Evolutionary conservation across 163 green algal species (phyloP).

Genomic region (Scenedesmus sp.): DNA sequence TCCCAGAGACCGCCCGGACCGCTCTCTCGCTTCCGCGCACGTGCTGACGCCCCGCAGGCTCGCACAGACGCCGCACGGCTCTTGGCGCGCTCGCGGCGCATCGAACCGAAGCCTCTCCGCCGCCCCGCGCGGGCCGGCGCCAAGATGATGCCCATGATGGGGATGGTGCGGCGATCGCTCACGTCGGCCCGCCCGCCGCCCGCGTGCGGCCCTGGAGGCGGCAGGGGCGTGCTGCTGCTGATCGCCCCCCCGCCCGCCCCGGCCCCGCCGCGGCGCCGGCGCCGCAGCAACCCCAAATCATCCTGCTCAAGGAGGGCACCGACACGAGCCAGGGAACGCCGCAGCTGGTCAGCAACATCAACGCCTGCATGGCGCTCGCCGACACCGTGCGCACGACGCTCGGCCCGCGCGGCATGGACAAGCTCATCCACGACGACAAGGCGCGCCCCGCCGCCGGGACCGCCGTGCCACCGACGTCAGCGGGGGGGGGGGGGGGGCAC

Average conservation of each 20-base stretch:
- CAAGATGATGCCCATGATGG: conserved; percentile 54
- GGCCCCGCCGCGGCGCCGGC: no score
- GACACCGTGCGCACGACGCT: conserved; percentile 96
- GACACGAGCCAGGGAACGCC: conserved; percentile 97
- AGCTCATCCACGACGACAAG: conserved; percentile 93
- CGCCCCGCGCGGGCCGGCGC: neutral
- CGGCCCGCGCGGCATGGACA: conserved; percentile 98
- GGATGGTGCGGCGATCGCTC: conserved; percentile 40
- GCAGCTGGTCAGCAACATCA: conserved; percentile 98
- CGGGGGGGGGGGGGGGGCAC: no score
- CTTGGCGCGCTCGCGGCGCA: no score
- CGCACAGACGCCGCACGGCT: no score
- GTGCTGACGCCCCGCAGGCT: no score
- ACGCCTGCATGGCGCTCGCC: conserved; percentile 95
- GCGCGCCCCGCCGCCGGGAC: conserved; percentile 43
- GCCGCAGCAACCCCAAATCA: conserved; percentile 83
- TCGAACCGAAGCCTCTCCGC: no score
- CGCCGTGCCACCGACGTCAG: no score
- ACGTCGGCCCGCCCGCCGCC: no score
- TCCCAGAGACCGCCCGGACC: neutral
- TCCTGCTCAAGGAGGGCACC: conserved; percentile 98
- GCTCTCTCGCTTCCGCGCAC: no score
- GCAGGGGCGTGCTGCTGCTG: no score
- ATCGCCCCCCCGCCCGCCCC: no score
- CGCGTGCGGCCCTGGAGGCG: no score